phyloP scores from a whole-genome alignment of 1,284 basidiomycete genomes.

The Irpex sp. region DNA sequence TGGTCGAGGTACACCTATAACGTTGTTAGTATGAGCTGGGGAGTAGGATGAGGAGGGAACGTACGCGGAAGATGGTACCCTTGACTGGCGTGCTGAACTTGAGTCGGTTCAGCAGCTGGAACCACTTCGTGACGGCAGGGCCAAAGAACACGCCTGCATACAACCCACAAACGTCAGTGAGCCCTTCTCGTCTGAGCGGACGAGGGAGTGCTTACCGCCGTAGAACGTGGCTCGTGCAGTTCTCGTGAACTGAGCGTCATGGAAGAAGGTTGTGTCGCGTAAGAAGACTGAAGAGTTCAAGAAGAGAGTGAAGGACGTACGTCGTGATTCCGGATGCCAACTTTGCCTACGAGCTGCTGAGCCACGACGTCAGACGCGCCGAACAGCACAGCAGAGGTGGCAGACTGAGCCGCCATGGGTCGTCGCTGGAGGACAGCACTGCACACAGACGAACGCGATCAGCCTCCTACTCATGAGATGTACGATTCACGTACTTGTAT shows the following conservation, averaged over 20 bases:
- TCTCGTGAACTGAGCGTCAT: conserved; percentile 49
- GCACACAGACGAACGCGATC: conserved; percentile 4
- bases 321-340: conserved; percentile 59
- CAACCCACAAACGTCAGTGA: background rate
- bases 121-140: conserved; percentile 73
- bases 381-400: conserved; percentile 67
- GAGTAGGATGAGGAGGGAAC: too few species aligned
- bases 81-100: conserved; percentile 56
- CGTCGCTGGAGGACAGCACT: conserved; percentile 60
- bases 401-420: conserved; percentile 64
- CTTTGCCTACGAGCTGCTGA: conserved; percentile 75
- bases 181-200: background rate
- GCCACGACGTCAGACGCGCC: conserved; percentile 80
- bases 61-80: conserved; percentile 57
- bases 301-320: conserved; percentile 36
- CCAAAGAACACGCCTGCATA: conserved; percentile 61
- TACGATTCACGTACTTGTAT: conserved; percentile 45
- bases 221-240: conserved; percentile 74
- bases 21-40: too few species aligned
- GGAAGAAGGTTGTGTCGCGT: background rate
- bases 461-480: background rate
- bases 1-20: conserved; percentile 75
- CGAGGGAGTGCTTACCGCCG: conserved; percentile 45
- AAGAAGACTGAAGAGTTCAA: background rate
- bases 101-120: conserved; percentile 58